A percentile compares a stretch with the other conserved stretches of the same genome.
Conservation (phyloP, 2,329 filamentous ascomycete species). For the Westerdykella aurantiaca region DNA sequence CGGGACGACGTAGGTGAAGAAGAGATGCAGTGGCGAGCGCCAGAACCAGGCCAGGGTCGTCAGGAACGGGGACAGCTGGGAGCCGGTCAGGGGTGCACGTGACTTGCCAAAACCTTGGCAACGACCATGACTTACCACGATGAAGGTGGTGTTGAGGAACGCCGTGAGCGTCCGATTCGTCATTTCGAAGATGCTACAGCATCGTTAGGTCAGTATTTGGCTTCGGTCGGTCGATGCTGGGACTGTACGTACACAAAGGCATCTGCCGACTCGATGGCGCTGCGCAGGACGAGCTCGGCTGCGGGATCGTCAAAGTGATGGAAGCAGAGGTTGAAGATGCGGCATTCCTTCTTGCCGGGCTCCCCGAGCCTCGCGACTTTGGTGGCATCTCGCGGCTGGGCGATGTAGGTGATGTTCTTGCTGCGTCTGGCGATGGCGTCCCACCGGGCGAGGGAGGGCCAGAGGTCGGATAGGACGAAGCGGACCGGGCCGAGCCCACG, state of each 20-base stretch:
- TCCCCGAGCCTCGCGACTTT: not conserved
- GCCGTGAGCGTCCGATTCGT: constrained; percentile 5
- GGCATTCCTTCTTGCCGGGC: constrained; percentile 1
- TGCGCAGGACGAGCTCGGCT: not conserved
- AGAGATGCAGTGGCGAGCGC: constrained; percentile 4
- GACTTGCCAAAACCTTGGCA: no score
- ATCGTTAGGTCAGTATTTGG: not conserved
- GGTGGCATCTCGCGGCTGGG: not conserved
- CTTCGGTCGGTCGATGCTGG: not conserved
- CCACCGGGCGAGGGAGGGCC: not conserved
- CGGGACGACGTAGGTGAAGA: constrained; percentile 7
- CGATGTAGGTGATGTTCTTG: not conserved
- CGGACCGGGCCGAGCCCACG: not conserved
- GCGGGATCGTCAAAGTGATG: constrained; percentile 1
- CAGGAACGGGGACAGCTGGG: constrained; percentile 3
- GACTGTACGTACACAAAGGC: constrained; percentile 1
- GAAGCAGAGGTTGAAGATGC: constrained; percentile 3
- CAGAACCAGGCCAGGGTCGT: constrained; percentile 3
- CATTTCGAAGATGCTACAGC: constrained; percentile 9
- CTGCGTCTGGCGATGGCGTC: not conserved
- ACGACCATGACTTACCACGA: no score
- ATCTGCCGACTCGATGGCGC: constrained; percentile 1
- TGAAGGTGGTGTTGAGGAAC: constrained; percentile 3
- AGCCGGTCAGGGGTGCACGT: no score
- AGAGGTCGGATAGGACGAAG: not conserved